Evolutionary conservation across 2,329 filamentous ascomycete genomes (phyloP).

Genomic region (Geosmithia flava): DNA sequence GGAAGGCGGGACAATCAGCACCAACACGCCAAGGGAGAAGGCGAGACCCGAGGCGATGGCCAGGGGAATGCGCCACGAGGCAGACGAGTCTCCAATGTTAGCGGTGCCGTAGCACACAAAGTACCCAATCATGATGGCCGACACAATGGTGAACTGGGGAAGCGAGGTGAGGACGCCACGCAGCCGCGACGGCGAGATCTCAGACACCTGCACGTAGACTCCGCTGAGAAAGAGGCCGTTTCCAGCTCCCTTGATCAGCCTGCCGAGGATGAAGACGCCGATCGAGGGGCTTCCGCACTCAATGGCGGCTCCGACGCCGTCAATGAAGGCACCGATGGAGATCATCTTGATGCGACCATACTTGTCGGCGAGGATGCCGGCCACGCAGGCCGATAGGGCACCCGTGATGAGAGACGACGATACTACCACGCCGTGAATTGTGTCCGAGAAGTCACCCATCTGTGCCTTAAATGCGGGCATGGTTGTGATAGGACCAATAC

Average conservation of each 20-base stretch:
- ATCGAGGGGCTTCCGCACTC: slow-evolving; percentile 34
- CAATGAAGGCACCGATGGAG: slow-evolving; percentile 31
- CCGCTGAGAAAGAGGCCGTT: slow-evolving; percentile 46
- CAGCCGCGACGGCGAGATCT: slow-evolving; percentile 39
- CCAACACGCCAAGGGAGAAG: slow-evolving; percentile 20
- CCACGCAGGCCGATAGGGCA: slow-evolving; percentile 43
- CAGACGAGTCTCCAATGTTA: slow-evolving; percentile 23
- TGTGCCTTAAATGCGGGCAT: slow-evolving; percentile 16
- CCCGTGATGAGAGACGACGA: slow-evolving; percentile 47
- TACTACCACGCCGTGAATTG: slow-evolving; percentile 43
- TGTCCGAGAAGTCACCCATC: slow-evolving; percentile 35
- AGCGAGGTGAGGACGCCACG: slow-evolving; percentile 38
- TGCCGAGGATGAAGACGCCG: slow-evolving; percentile 39
- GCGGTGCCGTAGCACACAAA: slow-evolving; percentile 48
- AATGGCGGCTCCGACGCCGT: slow-evolving; percentile 37
- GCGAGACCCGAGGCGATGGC: slow-evolving; percentile 28
- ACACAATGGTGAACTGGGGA: slow-evolving; percentile 37
- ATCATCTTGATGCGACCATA: slow-evolving; percentile 29
- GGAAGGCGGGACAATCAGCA: slow-evolving; percentile 34
- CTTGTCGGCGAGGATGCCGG: slow-evolving; percentile 37
- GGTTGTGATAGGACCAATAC: slow-evolving; percentile 17
- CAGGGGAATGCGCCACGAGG: slow-evolving; percentile 46
- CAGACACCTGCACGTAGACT: slow-evolving; percentile 46
- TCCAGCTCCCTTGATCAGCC: slow-evolving; percentile 43
- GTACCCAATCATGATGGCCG: slow-evolving; percentile 41